Evolutionary conservation across 2,329 filamentous ascomycete genomes (phyloP), one percentile per base, ranked within the genome.

Genomic region (Daldinia sp.): DNA sequence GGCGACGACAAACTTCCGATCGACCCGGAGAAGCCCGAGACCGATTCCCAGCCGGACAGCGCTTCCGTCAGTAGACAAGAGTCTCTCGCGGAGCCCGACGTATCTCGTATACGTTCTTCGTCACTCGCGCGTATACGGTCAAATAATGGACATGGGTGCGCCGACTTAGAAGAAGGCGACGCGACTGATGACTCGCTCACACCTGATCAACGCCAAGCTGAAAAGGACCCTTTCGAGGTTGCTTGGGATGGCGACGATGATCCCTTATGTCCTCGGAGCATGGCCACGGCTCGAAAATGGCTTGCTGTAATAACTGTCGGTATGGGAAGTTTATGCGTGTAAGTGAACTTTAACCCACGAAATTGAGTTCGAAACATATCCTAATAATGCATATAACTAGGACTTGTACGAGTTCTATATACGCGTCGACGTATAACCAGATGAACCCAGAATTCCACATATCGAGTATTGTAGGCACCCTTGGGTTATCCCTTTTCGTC

Each of bases 391-490:
- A 6, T 12, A 1, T 74, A 4, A 9, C 1, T 74, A 94, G 92
- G 60, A 97, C 94, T 7, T 93, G 91, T 77, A 89, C 92, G 1
- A 94, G 92, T 54, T 96, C 93, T n/a, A 89, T 97, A 74, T 97
- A 98, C 80, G 95, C 93, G 0, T 88, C 89, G 12, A 96, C 92
- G 0, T 98, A 97, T 78, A 77, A 75, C 18, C 92, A 96, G 79
- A 88, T 97, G 80, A 88, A 90, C 69, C 81, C 84, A 28, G 92
- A 97, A 66, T 97, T 97, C 74, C 81, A 87, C 71, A 87, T 87
- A 74, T 91, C 92, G 0, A 86, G 88, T 63, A 83, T 93, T 56
- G 86, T 97, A 26, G 93, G 91, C 12, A 93, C 93, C 2, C 79
- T 97, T 9, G 95, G 94, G 0, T 82, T 98, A 58, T 94, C 92